A percentile compares a stretch with the other conserved stretches of the same genome.
phyloP scores from a whole-genome alignment of 352 stramenopile species.

The Phytophthora sansomeana region DNA sequence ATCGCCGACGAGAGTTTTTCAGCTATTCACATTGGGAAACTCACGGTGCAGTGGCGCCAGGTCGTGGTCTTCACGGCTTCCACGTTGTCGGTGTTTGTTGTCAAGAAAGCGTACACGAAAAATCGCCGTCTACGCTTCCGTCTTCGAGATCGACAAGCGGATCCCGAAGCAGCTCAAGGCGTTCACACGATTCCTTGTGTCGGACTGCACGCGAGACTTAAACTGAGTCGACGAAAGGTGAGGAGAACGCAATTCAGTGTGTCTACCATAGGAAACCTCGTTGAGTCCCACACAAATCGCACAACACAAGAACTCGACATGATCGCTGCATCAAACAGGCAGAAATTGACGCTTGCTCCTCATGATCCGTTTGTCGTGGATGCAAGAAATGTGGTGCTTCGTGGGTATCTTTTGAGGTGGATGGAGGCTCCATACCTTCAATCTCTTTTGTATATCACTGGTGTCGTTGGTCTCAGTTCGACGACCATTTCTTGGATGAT shows the following conservation, averaged over 20 bases:
- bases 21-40: constrained; percentile 1
- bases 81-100: constrained; percentile 18
- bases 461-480: constrained; percentile 14
- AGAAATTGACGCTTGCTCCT: constrained; percentile 18
- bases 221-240: constrained; percentile 1
- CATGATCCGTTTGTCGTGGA: constrained; percentile 16
- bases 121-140: constrained; percentile 3
- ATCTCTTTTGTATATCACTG: constrained; percentile 1
- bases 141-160: constrained; percentile 12
- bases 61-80: constrained; percentile 25
- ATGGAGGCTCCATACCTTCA: constrained; percentile 9
- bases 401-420: constrained; percentile 4
- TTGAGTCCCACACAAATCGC: neutral
- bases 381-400: constrained; percentile 14
- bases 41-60: constrained; percentile 18
- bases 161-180: constrained; percentile 3
- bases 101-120: constrained; percentile 29
- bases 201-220: constrained; percentile 18
- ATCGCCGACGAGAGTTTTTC: constrained; percentile 18
- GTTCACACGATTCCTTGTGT: constrained; percentile 23
- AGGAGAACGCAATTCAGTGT: constrained; percentile 1
- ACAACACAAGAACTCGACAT: neutral
- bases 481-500: constrained; percentile 15
- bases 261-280: constrained; percentile 1
- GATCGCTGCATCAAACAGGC: neutral